phyloP scores from a whole-genome alignment of 2,329 filamentous ascomycete genomes.

The Aaosphaeria arxii region DNA sequence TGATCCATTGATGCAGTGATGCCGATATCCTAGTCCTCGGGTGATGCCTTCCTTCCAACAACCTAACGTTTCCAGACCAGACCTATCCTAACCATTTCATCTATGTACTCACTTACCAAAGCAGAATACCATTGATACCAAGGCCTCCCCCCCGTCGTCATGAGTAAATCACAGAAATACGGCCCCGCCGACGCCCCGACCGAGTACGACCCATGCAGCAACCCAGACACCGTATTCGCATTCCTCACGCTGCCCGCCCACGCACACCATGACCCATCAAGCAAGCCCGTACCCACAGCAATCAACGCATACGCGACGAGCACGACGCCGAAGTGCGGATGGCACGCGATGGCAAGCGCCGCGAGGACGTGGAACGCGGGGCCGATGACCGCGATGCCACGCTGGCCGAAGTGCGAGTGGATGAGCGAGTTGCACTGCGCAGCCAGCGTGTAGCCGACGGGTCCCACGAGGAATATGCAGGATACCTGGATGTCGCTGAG shows the following conservation, averaged over 20 bases:
- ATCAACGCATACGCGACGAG: conserved; percentile 30
- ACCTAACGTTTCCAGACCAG: too few species aligned
- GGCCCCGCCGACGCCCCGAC: conserved; percentile 40
- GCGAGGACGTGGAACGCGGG: conserved; percentile 38
- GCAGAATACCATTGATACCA: conserved; percentile 43
- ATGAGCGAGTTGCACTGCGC: conserved; percentile 40
- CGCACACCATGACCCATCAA: conserved; percentile 47
- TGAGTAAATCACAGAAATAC: conserved; percentile 28
- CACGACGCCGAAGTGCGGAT: conserved; percentile 31
- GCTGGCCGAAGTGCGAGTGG: conserved; percentile 42
- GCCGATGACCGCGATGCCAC: conserved; percentile 41
- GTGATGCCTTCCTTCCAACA: too few species aligned
- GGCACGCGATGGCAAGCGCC: conserved; percentile 21
- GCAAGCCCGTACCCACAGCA: conserved; percentile 39
- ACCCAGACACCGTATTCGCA: conserved; percentile 40
- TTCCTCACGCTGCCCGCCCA: conserved; percentile 43
- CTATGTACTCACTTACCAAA: conserved; percentile 31
- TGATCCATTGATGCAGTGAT: too few species aligned
- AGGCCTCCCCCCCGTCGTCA: conserved; percentile 16
- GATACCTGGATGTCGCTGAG: conserved; percentile 45
- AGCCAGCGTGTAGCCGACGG: conserved; percentile 44
- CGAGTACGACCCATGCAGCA: conserved; percentile 43
- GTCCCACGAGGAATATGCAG: conserved; percentile 43
- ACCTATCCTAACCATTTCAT: too few species aligned
- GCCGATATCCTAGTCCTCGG: too few species aligned